Conservation (phyloP, 2,329 filamentous ascomycete species). For the Ceratocystis eucalypticola region DNA sequence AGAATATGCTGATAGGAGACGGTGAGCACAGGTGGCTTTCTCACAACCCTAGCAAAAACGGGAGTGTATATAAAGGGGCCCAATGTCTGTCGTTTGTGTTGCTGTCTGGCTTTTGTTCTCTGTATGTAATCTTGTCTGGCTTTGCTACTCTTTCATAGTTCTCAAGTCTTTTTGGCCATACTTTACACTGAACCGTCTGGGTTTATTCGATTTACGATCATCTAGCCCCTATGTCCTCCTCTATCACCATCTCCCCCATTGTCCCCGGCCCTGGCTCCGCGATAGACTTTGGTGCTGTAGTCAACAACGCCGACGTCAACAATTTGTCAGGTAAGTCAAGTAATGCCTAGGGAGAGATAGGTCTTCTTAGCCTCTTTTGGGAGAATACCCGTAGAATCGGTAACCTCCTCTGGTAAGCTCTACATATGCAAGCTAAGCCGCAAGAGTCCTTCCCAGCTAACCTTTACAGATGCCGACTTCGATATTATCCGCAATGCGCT, state of each 20-base stretch:
- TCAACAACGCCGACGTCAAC: constrained; percentile 47
- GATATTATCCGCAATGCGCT: constrained; percentile 48
- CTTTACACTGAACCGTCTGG: neutral
- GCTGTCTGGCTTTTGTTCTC: neutral
- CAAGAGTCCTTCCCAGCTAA: neutral
- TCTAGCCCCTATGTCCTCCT: constrained; percentile 12
- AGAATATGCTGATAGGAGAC: neutral
- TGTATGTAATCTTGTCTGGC: neutral
- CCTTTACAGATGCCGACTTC: constrained; percentile 47
- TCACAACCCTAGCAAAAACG: neutral
- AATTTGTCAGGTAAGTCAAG: constrained; percentile 43
- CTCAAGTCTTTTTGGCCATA: neutral
- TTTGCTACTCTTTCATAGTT: neutral
- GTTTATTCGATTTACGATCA: neutral
- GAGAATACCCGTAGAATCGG: constrained; percentile 42
- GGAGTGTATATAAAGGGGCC: neutral
- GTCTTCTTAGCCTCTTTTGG: neutral
- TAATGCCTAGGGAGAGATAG: neutral
- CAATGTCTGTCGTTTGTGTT: neutral
- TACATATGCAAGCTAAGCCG: neutral
- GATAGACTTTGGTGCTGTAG: constrained; percentile 47
- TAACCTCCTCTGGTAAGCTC: constrained; percentile 43
- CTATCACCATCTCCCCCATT: constrained; percentile 29
- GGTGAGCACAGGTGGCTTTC: neutral
- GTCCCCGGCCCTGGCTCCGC: constrained; percentile 26